Conservation (phyloP, 2,329 filamentous ascomycete species). For the Neophaeococcomyces mojaviensis region DNA sequence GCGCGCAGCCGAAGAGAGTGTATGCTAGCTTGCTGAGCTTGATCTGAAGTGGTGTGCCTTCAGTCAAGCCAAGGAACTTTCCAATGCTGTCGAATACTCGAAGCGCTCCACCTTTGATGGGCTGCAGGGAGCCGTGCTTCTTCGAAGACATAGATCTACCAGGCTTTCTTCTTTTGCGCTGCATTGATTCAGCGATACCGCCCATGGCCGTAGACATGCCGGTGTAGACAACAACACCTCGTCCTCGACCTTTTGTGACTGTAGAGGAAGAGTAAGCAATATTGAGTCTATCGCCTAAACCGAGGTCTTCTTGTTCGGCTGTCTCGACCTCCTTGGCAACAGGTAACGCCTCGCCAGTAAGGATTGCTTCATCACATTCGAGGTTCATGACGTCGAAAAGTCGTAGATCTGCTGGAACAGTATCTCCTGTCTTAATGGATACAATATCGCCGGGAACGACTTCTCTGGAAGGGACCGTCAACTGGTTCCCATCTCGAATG, state of each 20-base stretch:
- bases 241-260: constrained; percentile 52
- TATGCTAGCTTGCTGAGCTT: constrained; percentile 81
- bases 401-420: constrained; percentile 52
- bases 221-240: constrained; percentile 51
- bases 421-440: constrained; percentile 47
- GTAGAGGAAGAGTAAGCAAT: constrained; percentile 55
- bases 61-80: constrained; percentile 51
- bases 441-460: constrained; percentile 55
- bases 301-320: constrained; percentile 29
- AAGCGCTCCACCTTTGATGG: constrained; percentile 44
- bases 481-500: constrained; percentile 48
- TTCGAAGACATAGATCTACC: constrained; percentile 38
- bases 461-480: constrained; percentile 47
- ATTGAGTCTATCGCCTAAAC: constrained; percentile 52
- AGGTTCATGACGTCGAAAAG: constrained; percentile 58
- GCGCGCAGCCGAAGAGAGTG: constrained; percentile 65
- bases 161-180: constrained; percentile 40
- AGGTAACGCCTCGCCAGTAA: constrained; percentile 56
- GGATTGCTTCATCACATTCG: constrained; percentile 60
- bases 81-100: constrained; percentile 43
- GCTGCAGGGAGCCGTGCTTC: constrained; percentile 38
- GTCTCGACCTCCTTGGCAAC: constrained; percentile 44
- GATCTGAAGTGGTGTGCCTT: constrained; percentile 76
- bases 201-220: constrained; percentile 57
- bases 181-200: constrained; percentile 51